These are phyloP conservation scores for Pseudomonodictys pantanalensis DNA, from an alignment of 495 filamentous ascomycete genomes.

Conservation along the genomic window DNA sequence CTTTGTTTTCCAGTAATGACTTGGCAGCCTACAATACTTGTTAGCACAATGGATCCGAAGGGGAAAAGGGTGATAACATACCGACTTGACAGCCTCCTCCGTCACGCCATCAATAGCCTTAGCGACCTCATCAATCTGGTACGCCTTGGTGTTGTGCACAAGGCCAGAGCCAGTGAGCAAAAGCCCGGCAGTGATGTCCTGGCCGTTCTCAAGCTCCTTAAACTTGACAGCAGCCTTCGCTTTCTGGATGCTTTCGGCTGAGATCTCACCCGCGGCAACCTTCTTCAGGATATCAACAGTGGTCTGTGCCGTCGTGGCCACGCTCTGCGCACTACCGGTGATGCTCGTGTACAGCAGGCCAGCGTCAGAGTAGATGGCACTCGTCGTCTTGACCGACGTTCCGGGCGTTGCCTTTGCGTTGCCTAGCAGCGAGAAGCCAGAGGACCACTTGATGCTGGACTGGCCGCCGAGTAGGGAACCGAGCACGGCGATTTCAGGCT, in stretches of 20 bases:
- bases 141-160: constrained; percentile 74
- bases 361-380: constrained; percentile 88
- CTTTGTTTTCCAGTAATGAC: constrained; percentile 80
- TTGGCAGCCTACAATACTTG: constrained; percentile 67
- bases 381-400: constrained; percentile 64
- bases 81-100: constrained; percentile 79
- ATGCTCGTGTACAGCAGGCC: constrained; percentile 83
- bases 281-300: constrained; percentile 76
- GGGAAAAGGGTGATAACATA: constrained; percentile 53
- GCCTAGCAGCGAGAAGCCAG: constrained; percentile 84
- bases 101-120: constrained; percentile 78
- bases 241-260: constrained; percentile 84
- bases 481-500: constrained; percentile 86
- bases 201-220: constrained; percentile 77
- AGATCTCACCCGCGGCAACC: constrained; percentile 68
- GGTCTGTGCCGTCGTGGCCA: constrained; percentile 60
- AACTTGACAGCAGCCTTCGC: constrained; percentile 92
- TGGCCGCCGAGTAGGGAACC: constrained; percentile 86
- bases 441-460: constrained; percentile 90
- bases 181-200: constrained; percentile 65
- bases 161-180: constrained; percentile 73
- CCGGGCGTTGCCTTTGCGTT: constrained; percentile 68
- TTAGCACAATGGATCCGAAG: constrained; percentile 3
- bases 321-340: constrained; percentile 63
- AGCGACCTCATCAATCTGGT: constrained; percentile 79